Evolutionary conservation across 305 asterid genomes (phyloP).

Genomic region (Coffea humblotiana): DNA sequence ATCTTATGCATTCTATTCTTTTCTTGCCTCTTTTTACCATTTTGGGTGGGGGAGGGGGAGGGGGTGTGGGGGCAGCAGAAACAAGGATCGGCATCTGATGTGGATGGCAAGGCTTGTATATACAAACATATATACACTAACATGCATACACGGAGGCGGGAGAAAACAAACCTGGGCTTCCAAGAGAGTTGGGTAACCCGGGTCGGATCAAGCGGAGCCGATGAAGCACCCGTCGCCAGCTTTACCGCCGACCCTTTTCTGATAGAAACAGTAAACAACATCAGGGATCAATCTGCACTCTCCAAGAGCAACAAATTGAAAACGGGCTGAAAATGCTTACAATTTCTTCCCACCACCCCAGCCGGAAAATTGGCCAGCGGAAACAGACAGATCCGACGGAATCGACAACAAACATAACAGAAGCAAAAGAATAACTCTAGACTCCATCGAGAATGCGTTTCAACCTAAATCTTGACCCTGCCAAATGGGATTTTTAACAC

Average conservation of each 20-base stretch:
- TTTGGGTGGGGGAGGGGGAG: not conserved
- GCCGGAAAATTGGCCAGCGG: slow-evolving; percentile 20
- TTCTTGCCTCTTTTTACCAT: no score
- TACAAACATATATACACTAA: not conserved
- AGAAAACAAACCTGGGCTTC: slow-evolving; percentile 61
- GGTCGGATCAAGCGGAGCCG: slow-evolving; percentile 63
- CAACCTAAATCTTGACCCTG: slow-evolving; percentile 2
- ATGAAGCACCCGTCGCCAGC: slow-evolving; percentile 44
- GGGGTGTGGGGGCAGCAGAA: not conserved
- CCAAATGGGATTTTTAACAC: no score
- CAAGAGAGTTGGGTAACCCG: slow-evolving; percentile 81
- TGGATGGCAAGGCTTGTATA: not conserved
- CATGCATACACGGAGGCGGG: not conserved
- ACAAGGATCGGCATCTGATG: not conserved
- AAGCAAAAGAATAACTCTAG: slow-evolving; percentile 38
- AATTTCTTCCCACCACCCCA: slow-evolving; percentile 1
- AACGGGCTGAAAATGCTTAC: not conserved
- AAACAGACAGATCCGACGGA: slow-evolving; percentile 24
- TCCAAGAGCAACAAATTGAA: not conserved
- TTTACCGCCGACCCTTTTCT: slow-evolving; percentile 51
- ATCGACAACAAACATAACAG: slow-evolving; percentile 40
- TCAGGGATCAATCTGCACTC: slow-evolving; percentile 37
- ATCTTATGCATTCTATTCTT: no score
- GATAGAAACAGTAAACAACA: slow-evolving; percentile 4
- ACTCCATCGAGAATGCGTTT: slow-evolving; percentile 30